A percentile compares a stretch with the other conserved stretches of the same genome.
Evolutionary conservation across 2,329 filamentous ascomycete species (phyloP).

Genomic region (Sclerotinia trifoliorum): DNA sequence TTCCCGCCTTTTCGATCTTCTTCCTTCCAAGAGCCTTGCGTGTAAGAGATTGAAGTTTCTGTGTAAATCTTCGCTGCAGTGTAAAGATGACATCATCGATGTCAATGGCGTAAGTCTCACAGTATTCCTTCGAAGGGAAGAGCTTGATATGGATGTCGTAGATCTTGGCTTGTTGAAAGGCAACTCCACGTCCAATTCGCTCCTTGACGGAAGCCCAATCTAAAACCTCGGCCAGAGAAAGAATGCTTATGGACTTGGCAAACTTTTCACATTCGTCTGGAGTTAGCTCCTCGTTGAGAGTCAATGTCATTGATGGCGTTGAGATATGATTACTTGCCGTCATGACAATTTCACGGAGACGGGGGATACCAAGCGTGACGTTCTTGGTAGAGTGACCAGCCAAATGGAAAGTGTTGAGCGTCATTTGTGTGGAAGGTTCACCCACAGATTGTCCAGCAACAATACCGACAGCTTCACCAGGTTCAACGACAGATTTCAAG

Average conservation of each 20-base stretch:
- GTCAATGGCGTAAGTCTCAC: slow-evolving; percentile 78
- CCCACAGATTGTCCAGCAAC: slow-evolving; percentile 95
- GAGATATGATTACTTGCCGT: slow-evolving; percentile 87
- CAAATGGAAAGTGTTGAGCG: slow-evolving; percentile 98
- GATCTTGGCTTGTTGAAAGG: slow-evolving; percentile 71
- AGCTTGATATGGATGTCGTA: slow-evolving; percentile 81
- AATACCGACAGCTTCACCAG: slow-evolving; percentile 94
- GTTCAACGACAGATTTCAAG: slow-evolving; percentile 84
- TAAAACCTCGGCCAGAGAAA: slow-evolving; percentile 80
- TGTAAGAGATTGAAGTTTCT: slow-evolving; percentile 66
- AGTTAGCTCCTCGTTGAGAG: slow-evolving; percentile 70
- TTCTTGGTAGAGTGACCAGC: slow-evolving; percentile 98
- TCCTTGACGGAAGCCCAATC: slow-evolving; percentile 81
- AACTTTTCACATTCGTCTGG: slow-evolving; percentile 71
- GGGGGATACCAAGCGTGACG: slow-evolving; percentile 96
- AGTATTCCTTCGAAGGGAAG: slow-evolving; percentile 83
- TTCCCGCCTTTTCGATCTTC: slow-evolving; percentile 59
- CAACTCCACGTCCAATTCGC: slow-evolving; percentile 68
- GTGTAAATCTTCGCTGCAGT: slow-evolving; percentile 78
- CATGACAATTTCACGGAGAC: slow-evolving; percentile 97
- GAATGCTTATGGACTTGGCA: slow-evolving; percentile 84
- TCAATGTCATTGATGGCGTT: slow-evolving; percentile 85
- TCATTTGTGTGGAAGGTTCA: slow-evolving; percentile 99
- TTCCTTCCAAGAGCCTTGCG: slow-evolving; percentile 81
- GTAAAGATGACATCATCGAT: slow-evolving; percentile 74